Base-by-base conservation (phyloP, 139 green algal genomes). In the Zygnema cylindricum region DNA sequence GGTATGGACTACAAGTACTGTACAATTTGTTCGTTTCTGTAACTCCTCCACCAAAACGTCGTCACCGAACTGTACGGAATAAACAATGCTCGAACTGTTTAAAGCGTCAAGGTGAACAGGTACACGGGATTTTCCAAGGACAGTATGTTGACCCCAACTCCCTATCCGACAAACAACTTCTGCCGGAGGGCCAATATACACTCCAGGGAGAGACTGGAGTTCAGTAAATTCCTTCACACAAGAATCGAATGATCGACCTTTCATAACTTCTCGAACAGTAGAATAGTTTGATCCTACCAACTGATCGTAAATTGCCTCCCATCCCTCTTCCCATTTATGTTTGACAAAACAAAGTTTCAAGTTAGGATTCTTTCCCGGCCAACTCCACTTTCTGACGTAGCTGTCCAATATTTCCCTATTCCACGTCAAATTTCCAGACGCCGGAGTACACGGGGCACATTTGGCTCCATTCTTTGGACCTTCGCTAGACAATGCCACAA, bases 391-490 rank as follows among this genome's bases (percentile, higher is more conserved):
- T 79, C 36, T 7, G 21, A 7, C 11, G 11, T 16, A 43, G 21
- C 11, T 41, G 11, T 54, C 11, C n/a, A n/a, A n/a, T 43, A 79
- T 41, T 16, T n/a, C 7, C 16, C 11, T 41, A 11, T 79, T 25
- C 71, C 11, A 79, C 16, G 7, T 16, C 36, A 40, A 40, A 23
- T 7, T 16, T n/a, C 36, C 38, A 23, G 71, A 7, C 7, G 3
- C 16, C 25, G 78, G 78, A 7, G 39, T 55, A 57, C 78, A 85
- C 11, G 78, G 78, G 23, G 40, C 43, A 25, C 78, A 85, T 63
- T 85, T 85, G 38, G 78, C 78, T 3, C 78, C 78, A 38, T 85
- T 85, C 39, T 76, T 55, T 0, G 39, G 38, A 32, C 49, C 78
- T 25, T 55, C 32, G 38, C 39, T 42, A 41, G 36, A 35, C 33